phyloP scores from a whole-genome alignment of 208 protist genomes.

The Porcisia deanei region DNA sequence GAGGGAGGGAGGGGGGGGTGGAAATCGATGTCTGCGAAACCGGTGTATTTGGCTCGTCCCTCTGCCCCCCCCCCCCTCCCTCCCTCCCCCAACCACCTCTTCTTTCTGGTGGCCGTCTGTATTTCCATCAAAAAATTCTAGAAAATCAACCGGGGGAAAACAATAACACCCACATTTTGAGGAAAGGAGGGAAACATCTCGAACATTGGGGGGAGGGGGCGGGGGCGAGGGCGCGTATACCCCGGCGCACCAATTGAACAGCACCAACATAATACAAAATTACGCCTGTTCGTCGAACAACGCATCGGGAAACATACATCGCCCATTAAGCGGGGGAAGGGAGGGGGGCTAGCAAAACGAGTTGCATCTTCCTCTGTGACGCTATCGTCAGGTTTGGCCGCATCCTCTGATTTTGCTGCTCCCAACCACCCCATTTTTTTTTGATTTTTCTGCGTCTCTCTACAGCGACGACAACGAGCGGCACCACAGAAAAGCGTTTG shows the following conservation, averaged over 20 bases:
- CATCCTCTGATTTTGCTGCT: background rate
- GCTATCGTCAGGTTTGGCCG: background rate
- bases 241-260: background rate
- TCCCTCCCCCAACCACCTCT: no score
- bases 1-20: no score
- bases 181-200: background rate
- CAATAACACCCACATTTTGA: no score
- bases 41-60: no score
- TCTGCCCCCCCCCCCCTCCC: no score
- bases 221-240: background rate
- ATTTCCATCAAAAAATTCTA: no score
- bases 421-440: background rate
- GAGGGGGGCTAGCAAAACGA: background rate
- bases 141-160: no score
- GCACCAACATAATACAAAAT: background rate
- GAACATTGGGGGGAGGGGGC: background rate
- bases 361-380: conserved; percentile 2
- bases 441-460: background rate
- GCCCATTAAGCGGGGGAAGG: background rate
- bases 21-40: no score
- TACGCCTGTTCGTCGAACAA: background rate
- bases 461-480: background rate
- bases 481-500: no score
- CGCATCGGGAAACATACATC: background rate
- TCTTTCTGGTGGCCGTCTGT: no score